Evolutionary conservation across 345 rosid genomes (phyloP).

Genomic region (Pugionium dolabratum): DNA sequence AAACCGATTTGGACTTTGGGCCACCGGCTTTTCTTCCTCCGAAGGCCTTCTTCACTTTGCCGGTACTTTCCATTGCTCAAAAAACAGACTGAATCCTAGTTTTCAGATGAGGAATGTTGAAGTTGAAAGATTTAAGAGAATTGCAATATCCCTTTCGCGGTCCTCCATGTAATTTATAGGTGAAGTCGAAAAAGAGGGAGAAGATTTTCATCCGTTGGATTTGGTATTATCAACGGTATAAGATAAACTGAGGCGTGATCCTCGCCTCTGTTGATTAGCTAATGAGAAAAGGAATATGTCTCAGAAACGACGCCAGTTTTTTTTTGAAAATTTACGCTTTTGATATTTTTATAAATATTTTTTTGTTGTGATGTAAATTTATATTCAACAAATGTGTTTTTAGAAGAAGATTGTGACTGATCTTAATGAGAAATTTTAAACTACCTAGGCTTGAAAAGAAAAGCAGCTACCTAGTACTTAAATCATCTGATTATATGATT

Average conservation of each 20-base stretch:
- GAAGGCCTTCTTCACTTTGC: conserved; percentile 70
- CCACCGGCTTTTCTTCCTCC: conserved; percentile 84
- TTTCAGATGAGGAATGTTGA: not conserved
- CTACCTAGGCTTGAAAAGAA: too few relatives aligned
- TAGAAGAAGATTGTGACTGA: too few relatives aligned
- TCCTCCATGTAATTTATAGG: not conserved
- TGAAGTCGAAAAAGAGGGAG: not conserved
- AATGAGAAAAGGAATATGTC: not conserved
- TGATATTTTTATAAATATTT: too few relatives aligned
- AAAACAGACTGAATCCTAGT: too few relatives aligned
- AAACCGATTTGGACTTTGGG: conserved; percentile 67
- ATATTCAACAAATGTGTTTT: too few relatives aligned
- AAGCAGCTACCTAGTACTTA: too few relatives aligned
- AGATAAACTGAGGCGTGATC: not conserved
- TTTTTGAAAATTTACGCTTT: not conserved
- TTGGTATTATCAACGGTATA: conserved; percentile 6
- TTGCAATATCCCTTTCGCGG: not conserved
- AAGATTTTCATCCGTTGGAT: conserved; percentile 15
- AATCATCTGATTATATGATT: too few relatives aligned
- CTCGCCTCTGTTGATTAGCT: not conserved
- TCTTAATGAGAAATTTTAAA: too few relatives aligned
- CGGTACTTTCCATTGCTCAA: conserved; percentile 55
- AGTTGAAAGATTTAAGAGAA: not conserved
- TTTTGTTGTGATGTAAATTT: too few relatives aligned
- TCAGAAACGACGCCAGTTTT: not conserved